Evolutionary conservation across 164 flowering plant genomes (phyloP), one percentile per base, ranked within the genome.

Genomic region (Santalum album): DNA sequence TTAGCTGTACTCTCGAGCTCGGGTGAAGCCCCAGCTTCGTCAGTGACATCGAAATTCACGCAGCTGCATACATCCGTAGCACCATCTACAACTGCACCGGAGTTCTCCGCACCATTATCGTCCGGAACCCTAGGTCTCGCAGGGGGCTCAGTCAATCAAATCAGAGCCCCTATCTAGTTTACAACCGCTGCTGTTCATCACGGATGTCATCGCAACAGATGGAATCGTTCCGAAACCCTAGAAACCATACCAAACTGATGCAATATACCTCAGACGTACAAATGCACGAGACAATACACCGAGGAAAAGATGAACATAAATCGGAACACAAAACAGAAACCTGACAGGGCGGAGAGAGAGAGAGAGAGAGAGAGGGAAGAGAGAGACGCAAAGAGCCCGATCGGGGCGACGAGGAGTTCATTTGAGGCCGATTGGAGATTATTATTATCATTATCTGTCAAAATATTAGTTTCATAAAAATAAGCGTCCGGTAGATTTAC

Each of bases 11-110:
- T 25, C 29, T 52, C 39, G 40, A 47, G 43, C 26, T 63, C n/a
- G 45, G 39, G 23, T 21, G 63, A 59, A 68, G 50, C 61, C 67
- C 65, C 52, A 69, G 52, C 51, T 43, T 61, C 71, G 23, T 51
- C 62, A 15, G 55, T 42, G 20, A 36, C 64, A 17, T 35, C 20
- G 20, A 49, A 62, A 42, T 52, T 43, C 11, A 36, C 27, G 47
- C 1, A 25, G 3, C 34, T 47, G 18, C 21, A 57, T 15, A 18
- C 54, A 5, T 18, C 26, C 32, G 27, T 32, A 25, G 5, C 47
- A 24, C 40, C 42, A 51, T 34, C 25, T 14, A n/a, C 20, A n/a
- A 16, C 42, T 19, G 9, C 20, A 21, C 39, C 44, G 0, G 61
- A 55, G 22, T 53, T 25, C 47, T 15, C 65, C 16, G 1, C 34